A percentile compares a stretch with the other conserved stretches of the same genome.
Conservation (phyloP, 306 rosid species). For the Vigna reflexopilosa region DNA sequence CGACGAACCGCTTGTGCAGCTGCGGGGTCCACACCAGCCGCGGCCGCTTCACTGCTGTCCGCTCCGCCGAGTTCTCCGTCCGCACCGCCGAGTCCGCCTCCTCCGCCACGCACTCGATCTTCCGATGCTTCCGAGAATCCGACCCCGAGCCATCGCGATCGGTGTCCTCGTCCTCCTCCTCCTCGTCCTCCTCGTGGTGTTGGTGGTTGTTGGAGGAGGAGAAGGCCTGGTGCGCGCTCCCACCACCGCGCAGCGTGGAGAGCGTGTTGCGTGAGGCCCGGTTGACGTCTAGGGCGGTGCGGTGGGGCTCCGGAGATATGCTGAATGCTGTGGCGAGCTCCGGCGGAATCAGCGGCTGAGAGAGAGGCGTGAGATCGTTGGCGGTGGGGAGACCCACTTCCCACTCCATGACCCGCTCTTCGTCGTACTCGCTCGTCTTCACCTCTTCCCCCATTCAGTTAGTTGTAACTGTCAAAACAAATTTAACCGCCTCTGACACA, state of each 20-base stretch:
- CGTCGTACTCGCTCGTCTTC: slow-evolving; percentile 61
- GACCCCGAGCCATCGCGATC: slow-evolving; percentile 63
- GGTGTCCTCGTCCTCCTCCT: slow-evolving; percentile 51
- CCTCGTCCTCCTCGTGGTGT: slow-evolving; percentile 30
- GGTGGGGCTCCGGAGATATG: slow-evolving; percentile 72
- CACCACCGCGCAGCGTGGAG: slow-evolving; percentile 59
- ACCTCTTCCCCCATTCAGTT: slow-evolving; percentile 75
- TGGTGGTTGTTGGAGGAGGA: slow-evolving; percentile 50
- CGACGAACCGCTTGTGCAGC: slow-evolving; percentile 91
- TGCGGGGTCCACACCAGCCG: slow-evolving; percentile 94
- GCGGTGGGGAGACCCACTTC: slow-evolving; percentile 72
- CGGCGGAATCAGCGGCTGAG: slow-evolving; percentile 72
- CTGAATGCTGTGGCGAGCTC: slow-evolving; percentile 90
- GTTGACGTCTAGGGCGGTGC: slow-evolving; percentile 68
- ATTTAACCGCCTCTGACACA: not conserved
- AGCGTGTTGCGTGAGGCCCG: slow-evolving; percentile 82
- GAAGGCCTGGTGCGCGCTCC: slow-evolving; percentile 47
- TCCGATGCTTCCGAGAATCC: slow-evolving; percentile 67
- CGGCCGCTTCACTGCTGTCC: slow-evolving; percentile 63
- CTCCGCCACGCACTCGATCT: slow-evolving; percentile 61
- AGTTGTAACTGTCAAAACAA: not conserved
- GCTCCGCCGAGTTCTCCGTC: slow-evolving; percentile 26
- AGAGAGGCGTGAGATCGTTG: slow-evolving; percentile 74
- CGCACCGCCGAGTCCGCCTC: slow-evolving; percentile 68
- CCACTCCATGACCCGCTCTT: slow-evolving; percentile 77